These are phyloP conservation scores for Neopestalotiopsis sp. DNA, from an alignment of 2,329 filamentous ascomycete genomes.

Conservation along the genomic window DNA sequence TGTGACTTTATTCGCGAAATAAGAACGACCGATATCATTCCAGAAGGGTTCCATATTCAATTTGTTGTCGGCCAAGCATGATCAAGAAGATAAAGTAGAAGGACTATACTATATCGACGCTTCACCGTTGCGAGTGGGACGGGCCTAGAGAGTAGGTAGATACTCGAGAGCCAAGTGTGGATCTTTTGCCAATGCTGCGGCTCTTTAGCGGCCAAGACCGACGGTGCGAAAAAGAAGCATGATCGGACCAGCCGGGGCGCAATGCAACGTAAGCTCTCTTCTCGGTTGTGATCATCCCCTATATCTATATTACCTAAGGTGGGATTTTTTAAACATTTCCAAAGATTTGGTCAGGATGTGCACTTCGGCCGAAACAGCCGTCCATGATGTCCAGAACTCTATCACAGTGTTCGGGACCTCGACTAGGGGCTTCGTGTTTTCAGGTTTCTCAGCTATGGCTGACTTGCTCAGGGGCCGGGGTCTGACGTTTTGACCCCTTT, in stretches of 20 bases:
- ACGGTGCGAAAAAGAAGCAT: background rate
- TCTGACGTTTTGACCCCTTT: conserved; percentile 13
- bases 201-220: background rate
- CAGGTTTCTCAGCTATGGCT: background rate
- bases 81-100: background rate
- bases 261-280: background rate
- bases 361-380: conserved; percentile 5
- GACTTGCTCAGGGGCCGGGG: background rate
- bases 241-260: background rate
- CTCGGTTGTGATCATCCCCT: background rate
- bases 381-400: background rate
- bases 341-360: background rate
- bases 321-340: background rate
- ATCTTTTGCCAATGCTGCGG: background rate
- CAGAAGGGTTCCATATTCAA: background rate
- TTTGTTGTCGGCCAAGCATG: background rate
- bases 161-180: background rate
- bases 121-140: background rate
- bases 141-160: background rate
- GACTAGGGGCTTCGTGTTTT: background rate
- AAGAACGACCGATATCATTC: background rate
- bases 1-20: background rate
- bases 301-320: background rate
- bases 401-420: background rate
- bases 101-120: background rate